Evolutionary conservation across 1,284 basidiomycete genomes (phyloP), one percentile per base, ranked within the genome.

Genomic region (Wolfiporia cocos): DNA sequence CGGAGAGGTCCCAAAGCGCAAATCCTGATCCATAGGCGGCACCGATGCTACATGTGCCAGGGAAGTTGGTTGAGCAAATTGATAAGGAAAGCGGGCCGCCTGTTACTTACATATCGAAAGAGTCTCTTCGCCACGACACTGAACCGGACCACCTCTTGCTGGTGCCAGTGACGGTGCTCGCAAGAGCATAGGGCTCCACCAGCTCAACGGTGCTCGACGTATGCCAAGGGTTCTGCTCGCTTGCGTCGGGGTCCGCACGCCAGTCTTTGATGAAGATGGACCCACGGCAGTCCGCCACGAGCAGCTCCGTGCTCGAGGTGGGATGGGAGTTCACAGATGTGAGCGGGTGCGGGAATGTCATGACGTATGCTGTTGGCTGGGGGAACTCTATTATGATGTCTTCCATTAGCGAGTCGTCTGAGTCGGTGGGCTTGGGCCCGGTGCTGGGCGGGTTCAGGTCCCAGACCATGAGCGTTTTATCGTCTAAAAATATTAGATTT

Each of bases 381-480:
- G 71, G 68, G n/a, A n/a, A n/a, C n/a, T n/a, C n/a, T n/a, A n/a
- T n/a, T n/a, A n/a, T n/a, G n/a, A n/a, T n/a, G n/a, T n/a, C n/a
- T n/a, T n/a, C n/a, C n/a, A n/a, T n/a, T n/a, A n/a, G n/a, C n/a
- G n/a, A n/a, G n/a, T n/a, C n/a, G n/a, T n/a, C n/a, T n/a, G n/a
- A n/a, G n/a, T n/a, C n/a, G n/a, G n/a, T n/a, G n/a, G n/a, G n/a
- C n/a, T n/a, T n/a, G n/a, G n/a, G n/a, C n/a, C n/a, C n/a, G n/a
- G n/a, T n/a, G n/a, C n/a, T n/a, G n/a, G n/a, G n/a, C 2, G 84
- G 82, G 53, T 75, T 67, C 15, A 90, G 71, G 59, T 90, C 84
- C 86, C 86, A 90, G 12, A 90, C 76, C 75, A 89, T 82, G 36
- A 89, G 70, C 70, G 81, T 82, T 56, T 78, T 84, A 63, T 89